Base-by-base conservation (phyloP, 2,329 filamentous ascomycete species). In the Aureobasidium sp. region DNA sequence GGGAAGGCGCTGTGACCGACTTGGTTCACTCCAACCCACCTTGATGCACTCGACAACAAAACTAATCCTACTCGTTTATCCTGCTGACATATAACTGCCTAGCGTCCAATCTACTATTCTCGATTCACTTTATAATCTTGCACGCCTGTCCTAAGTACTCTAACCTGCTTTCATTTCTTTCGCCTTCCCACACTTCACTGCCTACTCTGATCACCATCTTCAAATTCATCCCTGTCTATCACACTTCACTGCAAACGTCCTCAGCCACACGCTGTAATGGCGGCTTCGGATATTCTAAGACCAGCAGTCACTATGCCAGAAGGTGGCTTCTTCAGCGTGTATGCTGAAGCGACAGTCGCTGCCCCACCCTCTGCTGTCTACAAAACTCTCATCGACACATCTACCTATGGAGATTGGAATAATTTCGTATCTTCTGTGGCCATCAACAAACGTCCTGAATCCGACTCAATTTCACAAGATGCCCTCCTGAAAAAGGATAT, bases 391-490 rank as follows among this genome's bases (percentile, higher is more conserved):
- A 71, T 76, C 52, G 72, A 80, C 67, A 76, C 76, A 30, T 74
- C 76, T 29, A 76, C 74, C 57, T 81, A 75, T 74, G 71, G 73
- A 27, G 66, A 73, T 49, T 81, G 79, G 79, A 81, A 80, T 65
- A 70, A 70, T 7, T 80, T 79, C 66, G 71, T 77, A 7, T 74
- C 77, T 3, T 70, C 71, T 29, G 77, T 79, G 5, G 74, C 73
- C n/a, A 76, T 81, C 65, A 75, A 72, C 47, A 71, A 73, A 41
- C 77, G 79, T 36, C 72, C 76, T 8, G 67, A 68, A 47, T 30
- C 45, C 10, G 48, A 45, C 5, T 36, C 62, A 5, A 36, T 25
- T 10, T 59, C 55, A 2, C 27, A 54, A 2, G 50, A 63, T 32
- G 52, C 62, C 16, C 59, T 67, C 5, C 66, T 74, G 63, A 64